phyloP scores from a whole-genome alignment of 305 asterid species.

The Fraxinus sp. region DNA sequence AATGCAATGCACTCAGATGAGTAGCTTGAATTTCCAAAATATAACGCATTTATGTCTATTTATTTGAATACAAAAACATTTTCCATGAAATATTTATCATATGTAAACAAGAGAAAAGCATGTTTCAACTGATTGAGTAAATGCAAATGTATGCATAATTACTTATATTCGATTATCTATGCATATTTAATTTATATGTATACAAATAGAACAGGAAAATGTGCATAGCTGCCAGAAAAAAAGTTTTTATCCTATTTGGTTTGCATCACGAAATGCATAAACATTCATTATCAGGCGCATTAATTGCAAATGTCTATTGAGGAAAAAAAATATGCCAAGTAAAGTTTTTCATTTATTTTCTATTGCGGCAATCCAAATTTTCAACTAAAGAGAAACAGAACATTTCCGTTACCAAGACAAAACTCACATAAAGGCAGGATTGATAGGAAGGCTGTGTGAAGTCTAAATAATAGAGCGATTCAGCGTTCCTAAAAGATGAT shows the following conservation, averaged over 20 bases:
- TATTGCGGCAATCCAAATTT: neutral
- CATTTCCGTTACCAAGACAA: neutral
- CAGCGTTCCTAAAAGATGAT: neutral
- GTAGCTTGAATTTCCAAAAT: constrained; percentile 15
- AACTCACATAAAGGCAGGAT: neutral
- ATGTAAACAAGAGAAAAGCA: neutral
- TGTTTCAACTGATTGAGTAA: neutral
- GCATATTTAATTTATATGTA: neutral
- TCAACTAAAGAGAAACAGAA: constrained; percentile 14
- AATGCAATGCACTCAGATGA: constrained; percentile 1
- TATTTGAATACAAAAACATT: neutral
- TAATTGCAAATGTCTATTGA: neutral
- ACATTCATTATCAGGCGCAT: neutral
- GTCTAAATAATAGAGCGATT: constrained; percentile 8
- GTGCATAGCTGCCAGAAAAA: neutral
- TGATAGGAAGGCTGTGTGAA: neutral
- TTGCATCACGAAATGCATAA: neutral
- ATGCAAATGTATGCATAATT: neutral
- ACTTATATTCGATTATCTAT: neutral
- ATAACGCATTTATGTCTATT: constrained; percentile 6
- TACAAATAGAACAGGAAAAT: neutral
- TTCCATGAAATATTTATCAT: neutral
- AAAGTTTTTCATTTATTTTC: neutral
- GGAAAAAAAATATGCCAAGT: neutral
- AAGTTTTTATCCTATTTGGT: neutral